Conservation (phyloP, 2,329 filamentous ascomycete species). For the Pleomassaria siparia region DNA sequence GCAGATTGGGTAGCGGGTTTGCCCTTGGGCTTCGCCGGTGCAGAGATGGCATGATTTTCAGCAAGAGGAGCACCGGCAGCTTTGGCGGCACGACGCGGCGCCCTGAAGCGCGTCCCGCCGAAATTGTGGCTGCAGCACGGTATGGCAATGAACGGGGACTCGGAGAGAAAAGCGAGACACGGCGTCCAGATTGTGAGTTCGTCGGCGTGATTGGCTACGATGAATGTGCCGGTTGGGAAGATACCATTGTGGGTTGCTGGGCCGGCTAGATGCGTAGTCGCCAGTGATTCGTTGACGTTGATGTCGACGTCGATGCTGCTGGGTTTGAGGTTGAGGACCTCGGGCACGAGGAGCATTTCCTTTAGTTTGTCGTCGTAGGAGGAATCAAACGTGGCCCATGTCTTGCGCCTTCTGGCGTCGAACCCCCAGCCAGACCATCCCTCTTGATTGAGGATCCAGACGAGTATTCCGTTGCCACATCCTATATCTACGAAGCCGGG, state of each 20-base stretch:
- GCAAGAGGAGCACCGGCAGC: neutral
- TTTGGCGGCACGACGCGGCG: constrained; percentile 38
- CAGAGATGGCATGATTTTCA: constrained; percentile 3
- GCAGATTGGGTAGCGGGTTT: constrained; percentile 60
- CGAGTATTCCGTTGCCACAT: constrained; percentile 90
- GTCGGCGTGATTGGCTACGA: constrained; percentile 96
- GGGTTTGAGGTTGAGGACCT: constrained; percentile 34
- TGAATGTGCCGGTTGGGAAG: constrained; percentile 77
- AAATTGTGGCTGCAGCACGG: constrained; percentile 94
- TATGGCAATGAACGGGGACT: constrained; percentile 85
- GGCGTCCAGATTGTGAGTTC: constrained; percentile 97
- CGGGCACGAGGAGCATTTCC: constrained; percentile 64
- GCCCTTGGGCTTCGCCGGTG: constrained; percentile 14
- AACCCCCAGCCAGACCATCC: constrained; percentile 88
- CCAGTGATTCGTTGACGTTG: neutral
- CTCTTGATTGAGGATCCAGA: constrained; percentile 77
- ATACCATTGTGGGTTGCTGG: constrained; percentile 55
- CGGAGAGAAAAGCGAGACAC: constrained; percentile 73
- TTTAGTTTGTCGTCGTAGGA: constrained; percentile 54
- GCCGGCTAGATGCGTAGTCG: too few relatives aligned
- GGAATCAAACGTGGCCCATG: constrained; percentile 72
- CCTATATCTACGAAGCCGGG: constrained; percentile 95
- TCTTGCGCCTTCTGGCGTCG: constrained; percentile 82
- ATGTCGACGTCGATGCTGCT: neutral
- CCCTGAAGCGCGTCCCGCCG: constrained; percentile 72